These are phyloP conservation scores for Chondrostereum purpureum DNA, from an alignment of 1,284 basidiomycete genomes.

Conservation along the genomic window DNA sequence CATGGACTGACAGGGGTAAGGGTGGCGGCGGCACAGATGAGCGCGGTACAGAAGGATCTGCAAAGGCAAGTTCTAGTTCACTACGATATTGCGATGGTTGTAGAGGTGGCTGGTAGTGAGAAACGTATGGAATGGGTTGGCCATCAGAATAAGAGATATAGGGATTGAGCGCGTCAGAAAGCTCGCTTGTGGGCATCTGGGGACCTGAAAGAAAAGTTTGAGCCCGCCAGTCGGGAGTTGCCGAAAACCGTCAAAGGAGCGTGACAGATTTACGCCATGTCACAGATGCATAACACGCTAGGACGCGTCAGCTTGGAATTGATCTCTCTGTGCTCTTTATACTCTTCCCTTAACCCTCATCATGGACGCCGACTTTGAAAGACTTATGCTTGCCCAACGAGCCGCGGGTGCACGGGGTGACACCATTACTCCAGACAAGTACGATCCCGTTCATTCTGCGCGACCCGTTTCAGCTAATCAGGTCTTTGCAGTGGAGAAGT, in stretches of 20 bases:
- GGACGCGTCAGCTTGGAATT: slow-evolving; percentile 53
- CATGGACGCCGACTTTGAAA: slow-evolving; percentile 52
- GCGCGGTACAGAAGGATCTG: slow-evolving; percentile 35
- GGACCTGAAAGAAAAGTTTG: slow-evolving; percentile 12
- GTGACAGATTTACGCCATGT: background rate
- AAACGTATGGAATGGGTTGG: slow-evolving; percentile 17
- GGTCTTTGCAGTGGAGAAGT: slow-evolving; percentile 75
- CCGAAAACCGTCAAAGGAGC: slow-evolving; percentile 29
- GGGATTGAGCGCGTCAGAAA: slow-evolving; percentile 71
- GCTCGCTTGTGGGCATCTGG: slow-evolving; percentile 49
- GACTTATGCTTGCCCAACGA: slow-evolving; percentile 50
- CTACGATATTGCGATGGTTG: slow-evolving; percentile 40
- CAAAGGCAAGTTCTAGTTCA: slow-evolving; percentile 53
- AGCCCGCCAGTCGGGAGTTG: slow-evolving; percentile 6
- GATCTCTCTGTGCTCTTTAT: too few relatives aligned
- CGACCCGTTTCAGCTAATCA: slow-evolving; percentile 9
- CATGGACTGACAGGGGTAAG: background rate
- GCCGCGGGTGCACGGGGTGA: slow-evolving; percentile 37
- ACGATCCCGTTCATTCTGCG: slow-evolving; percentile 17
- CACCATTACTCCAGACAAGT: slow-evolving; percentile 68
- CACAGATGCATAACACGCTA: slow-evolving; percentile 19
- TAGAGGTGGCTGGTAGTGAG: slow-evolving; percentile 20
- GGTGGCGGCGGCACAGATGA: background rate
- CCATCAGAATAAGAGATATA: slow-evolving; percentile 40
- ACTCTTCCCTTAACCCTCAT: slow-evolving; percentile 15